Percentiles rank a stretch among this genome's conserved stretches.
These are phyloP conservation scores for Hevea brasiliensis DNA, from an alignment of 345 rosid genomes.

Conservation along the genomic window DNA sequence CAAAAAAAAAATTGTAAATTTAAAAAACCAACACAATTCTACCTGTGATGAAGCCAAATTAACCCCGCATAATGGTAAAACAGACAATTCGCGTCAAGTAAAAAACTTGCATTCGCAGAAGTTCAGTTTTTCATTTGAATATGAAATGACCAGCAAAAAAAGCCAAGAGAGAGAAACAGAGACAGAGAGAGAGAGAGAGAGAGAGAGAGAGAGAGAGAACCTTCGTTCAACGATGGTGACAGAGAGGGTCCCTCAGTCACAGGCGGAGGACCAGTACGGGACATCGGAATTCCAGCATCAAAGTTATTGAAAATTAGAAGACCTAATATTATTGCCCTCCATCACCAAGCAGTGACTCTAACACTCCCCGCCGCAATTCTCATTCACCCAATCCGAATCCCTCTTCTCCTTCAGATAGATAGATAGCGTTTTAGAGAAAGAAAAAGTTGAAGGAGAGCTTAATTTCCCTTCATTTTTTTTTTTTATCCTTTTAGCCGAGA, in stretches of 20 bases:
- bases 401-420: not conserved
- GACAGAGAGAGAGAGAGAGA: no score
- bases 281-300: slow-evolving; percentile 73
- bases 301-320: slow-evolving; percentile 51
- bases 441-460: not conserved
- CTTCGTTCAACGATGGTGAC: slow-evolving; percentile 63
- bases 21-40: not conserved
- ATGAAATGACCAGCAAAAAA: not conserved
- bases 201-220: slow-evolving; percentile 18
- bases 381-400: slow-evolving; percentile 14
- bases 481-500: not conserved
- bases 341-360: slow-evolving; percentile 40
- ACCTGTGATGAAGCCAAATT: not conserved
- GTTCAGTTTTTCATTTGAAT: no score
- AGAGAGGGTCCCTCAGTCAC: slow-evolving; percentile 54
- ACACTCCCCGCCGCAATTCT: slow-evolving; percentile 19
- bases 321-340: slow-evolving; percentile 28
- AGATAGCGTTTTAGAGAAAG: not conserved
- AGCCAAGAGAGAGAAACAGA: no score
- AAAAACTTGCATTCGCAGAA: not conserved
- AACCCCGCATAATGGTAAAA: not conserved
- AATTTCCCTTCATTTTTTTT: not conserved
- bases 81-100: slow-evolving; percentile 9
- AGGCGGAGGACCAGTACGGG: slow-evolving; percentile 37
- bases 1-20: not conserved